Percentiles rank a stretch among this genome's conserved stretches.
Conservation (phyloP, 2,329 filamentous ascomycete species). For the Harringtonia lauricola region DNA sequence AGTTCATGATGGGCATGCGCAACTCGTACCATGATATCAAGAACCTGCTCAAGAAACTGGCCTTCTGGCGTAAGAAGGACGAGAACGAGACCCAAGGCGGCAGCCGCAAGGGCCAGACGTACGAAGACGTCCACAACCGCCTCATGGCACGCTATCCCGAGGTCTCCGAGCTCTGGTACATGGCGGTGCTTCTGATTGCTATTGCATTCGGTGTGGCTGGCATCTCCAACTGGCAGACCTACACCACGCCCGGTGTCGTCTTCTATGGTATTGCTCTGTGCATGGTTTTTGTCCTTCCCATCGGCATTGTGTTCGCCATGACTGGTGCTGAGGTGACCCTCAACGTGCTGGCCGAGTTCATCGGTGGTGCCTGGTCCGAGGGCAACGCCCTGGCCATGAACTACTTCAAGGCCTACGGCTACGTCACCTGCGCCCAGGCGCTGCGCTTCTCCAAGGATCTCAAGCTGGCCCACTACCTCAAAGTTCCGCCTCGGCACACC, state of each 20-base stretch:
- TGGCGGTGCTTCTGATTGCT: conserved; percentile 32
- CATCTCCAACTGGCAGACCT: too few species aligned
- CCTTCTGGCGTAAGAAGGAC: too few species aligned
- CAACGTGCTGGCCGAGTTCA: conserved; percentile 42
- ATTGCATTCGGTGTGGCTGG: conserved; percentile 35
- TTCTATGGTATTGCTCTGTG: neutral
- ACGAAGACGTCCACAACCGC: conserved; percentile 32
- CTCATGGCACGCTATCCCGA: conserved; percentile 36
- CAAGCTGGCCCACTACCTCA: conserved; percentile 22
- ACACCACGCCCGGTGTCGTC: neutral
- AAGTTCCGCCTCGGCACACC: conserved; percentile 21
- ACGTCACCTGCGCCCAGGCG: conserved; percentile 10
- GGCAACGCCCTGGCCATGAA: conserved; percentile 42
- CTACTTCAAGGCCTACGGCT: conserved; percentile 32
- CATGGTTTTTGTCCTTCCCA: conserved; percentile 37
- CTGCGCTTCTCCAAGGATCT: conserved; percentile 13
- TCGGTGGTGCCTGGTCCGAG: conserved; percentile 37
- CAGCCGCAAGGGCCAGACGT: too few species aligned
- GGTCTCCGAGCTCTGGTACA: conserved; percentile 45
- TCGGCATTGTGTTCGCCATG: conserved; percentile 42
- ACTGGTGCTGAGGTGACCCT: conserved; percentile 40
- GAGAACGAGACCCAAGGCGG: too few species aligned
- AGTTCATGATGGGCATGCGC: conserved; percentile 6
- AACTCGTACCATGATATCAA: neutral
- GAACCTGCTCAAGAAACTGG: too few species aligned